phyloP scores from a whole-genome alignment of 805 yeast species.

The Yamadazyma laniorum region DNA sequence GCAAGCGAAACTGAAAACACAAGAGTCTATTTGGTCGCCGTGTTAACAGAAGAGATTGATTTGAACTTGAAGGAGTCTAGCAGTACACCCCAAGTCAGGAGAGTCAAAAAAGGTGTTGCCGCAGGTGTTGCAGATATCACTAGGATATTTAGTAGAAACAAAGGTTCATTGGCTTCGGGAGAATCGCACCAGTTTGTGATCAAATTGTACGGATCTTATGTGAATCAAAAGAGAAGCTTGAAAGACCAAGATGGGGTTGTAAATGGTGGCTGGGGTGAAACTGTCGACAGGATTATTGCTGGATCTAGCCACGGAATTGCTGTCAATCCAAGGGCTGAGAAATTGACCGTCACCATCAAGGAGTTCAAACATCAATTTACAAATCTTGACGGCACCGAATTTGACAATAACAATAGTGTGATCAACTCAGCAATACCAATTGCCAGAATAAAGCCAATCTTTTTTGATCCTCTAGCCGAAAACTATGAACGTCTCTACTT shows the following conservation, averaged over 20 bases:
- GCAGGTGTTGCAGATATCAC: constrained; percentile 88
- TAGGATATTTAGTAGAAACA: constrained; percentile 65
- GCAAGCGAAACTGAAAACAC: constrained; percentile 59
- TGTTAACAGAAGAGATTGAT: constrained; percentile 67
- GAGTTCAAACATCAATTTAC: constrained; percentile 58
- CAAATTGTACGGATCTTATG: constrained; percentile 68
- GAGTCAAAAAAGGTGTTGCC: constrained; percentile 74
- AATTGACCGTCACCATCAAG: constrained; percentile 65
- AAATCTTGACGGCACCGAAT: background rate
- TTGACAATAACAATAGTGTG: constrained; percentile 6
- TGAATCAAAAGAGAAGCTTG: constrained; percentile 38
- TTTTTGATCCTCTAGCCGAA: constrained; percentile 61
- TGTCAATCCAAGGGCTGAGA: constrained; percentile 76
- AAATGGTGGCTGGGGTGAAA: constrained; percentile 86
- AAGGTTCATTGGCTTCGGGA: constrained; percentile 59
- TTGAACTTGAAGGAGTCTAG: constrained; percentile 31
- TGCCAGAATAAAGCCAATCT: constrained; percentile 62
- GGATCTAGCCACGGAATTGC: constrained; percentile 79
- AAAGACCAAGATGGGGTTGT: constrained; percentile 14
- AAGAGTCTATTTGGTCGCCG: constrained; percentile 72
- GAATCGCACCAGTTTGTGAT: constrained; percentile 69
- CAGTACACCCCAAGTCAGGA: constrained; percentile 30
- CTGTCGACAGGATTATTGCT: constrained; percentile 70
- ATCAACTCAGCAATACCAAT: constrained; percentile 49
- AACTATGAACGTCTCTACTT: constrained; percentile 61